Conservation (phyloP, 495 filamentous ascomycete species). For the Aspergillus haitiensis region DNA sequence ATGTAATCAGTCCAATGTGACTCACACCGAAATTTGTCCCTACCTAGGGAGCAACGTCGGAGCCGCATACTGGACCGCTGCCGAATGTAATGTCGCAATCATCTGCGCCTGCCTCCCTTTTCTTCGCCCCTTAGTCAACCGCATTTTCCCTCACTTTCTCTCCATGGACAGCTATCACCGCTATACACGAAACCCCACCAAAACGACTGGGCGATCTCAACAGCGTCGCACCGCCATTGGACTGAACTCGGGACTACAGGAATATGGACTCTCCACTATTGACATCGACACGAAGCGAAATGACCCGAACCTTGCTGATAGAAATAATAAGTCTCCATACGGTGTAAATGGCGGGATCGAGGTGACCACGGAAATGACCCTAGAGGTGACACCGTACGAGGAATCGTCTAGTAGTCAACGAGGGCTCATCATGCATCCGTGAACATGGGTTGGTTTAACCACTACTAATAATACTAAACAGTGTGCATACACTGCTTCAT, state of each 20-base stretch:
- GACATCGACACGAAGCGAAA: constrained; percentile 10
- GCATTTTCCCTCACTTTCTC: constrained; percentile 68
- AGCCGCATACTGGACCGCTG: constrained; percentile 70
- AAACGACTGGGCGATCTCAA: constrained; percentile 25
- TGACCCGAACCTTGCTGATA: constrained; percentile 17
- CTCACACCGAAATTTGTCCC: background rate
- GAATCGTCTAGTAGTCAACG: constrained; percentile 28
- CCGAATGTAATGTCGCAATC: constrained; percentile 82
- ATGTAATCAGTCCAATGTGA: background rate
- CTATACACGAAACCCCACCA: constrained; percentile 26
- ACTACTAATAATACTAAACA: no score
- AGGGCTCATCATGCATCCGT: constrained; percentile 28
- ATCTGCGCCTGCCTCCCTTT: constrained; percentile 83
- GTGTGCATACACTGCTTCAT: background rate
- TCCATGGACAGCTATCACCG: constrained; percentile 35
- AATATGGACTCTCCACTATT: constrained; percentile 38
- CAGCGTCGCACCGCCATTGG: constrained; percentile 14
- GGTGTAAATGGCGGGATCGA: constrained; percentile 33
- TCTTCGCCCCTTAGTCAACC: constrained; percentile 76
- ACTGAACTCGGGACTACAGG: constrained; percentile 31
- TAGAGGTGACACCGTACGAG: constrained; percentile 27
- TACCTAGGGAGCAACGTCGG: constrained; percentile 50
- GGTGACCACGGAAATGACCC: constrained; percentile 40
- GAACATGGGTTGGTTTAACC: constrained; percentile 1
- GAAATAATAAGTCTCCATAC: background rate